Evolutionary conservation across 1,284 basidiomycete species (phyloP), one percentile per base, ranked within the genome.

Genomic region (Veloboletus limbatus): DNA sequence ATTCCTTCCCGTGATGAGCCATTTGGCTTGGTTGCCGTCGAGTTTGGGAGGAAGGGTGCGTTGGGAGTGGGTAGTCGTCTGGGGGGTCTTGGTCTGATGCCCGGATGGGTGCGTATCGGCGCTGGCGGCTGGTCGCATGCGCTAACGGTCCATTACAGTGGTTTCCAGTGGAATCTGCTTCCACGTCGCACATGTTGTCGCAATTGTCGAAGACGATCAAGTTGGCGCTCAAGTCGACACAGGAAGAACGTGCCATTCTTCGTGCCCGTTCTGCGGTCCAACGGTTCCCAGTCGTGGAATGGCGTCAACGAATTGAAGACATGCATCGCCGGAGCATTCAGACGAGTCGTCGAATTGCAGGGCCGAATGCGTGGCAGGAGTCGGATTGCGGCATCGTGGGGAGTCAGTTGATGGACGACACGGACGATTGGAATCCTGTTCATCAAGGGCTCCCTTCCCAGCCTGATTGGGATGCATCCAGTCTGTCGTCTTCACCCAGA

Each of bases 1-100:
- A 96, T 96, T 57, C 92, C 92, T 4, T 95, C 90, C 51, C 87
- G 92, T 71, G 92, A 96, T 65, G 92, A 96, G 63, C 92, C 92
- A 2, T 96, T 96, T 69, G 92, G 92, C 74, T 74, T 95, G 40
- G 92, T 95, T 37, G 92, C 92, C 46, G 92, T 96, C 58, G 92
- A 95, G 66, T 96, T 96, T 69, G 92, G 92, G 69, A 77, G 92
- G 57, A 95, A 95, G 70, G 92, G 92, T 76, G 92, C 92, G 51
- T 79, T 96, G 45, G 92, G 92, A 75, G 92, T 96, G 54, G 92
- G 92, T 58, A 82, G 86, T 72, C 88, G 92, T 63, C 78, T 95
- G 24, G 92, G 92, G 68, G 92, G 92, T 76, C 78, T 96, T 36
- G 92, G 92, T 72, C 74, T 96, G 55, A 96, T 96, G 92, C 92